Evolutionary conservation across 2,329 filamentous ascomycete genomes (phyloP), one percentile per base, ranked within the genome.

Genomic region (Neurospora sp.): DNA sequence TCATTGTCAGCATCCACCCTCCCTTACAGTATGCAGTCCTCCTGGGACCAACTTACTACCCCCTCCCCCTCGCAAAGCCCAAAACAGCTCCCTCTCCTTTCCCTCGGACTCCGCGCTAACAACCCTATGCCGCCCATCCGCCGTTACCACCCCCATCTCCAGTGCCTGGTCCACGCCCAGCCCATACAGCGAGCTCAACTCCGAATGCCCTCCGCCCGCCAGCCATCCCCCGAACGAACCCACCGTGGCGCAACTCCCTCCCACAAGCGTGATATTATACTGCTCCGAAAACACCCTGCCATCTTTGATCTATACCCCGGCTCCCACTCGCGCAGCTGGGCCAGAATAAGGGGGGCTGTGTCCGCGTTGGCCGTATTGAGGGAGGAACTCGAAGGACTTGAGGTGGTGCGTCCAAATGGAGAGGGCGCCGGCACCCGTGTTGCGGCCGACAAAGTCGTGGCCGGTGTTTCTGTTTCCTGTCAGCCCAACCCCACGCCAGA

Each of bases 391-490:
- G 68, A 82, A 80, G 7, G 80, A 77, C 73, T 86, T 84, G 66
- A 88, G 79, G 69, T 82, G 76, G 68, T 87, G 85, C 10, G 82
- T 87, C 84, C 86, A 88, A 39, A 89, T 76, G 8, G 81, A 80
- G 3, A 89, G 75, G 0, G 84, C 81, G 0, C 87, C 87, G 3
- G 82, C 82, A 9, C 88, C 89, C 0, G 87, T 88, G 0, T 85
- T 87, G 58, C 86, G 85, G 38, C 88, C 89, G 33, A 84, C 80
- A 72, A 81, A 82, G 70, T 86, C 85, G 74, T 87, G 85, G 0
- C 85, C 85, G 0, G 85, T 87, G 72, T 86, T 86, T 66, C 70
- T 72, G 11, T 13, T 8, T 23, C 17, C 5, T 28, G 7, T 36
- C 40, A 38, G 42, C 13, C 6, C 38, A 4, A 17, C 43, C 69